Base-by-base conservation (phyloP, 2,329 filamentous ascomycete species). In the Emmonsiellopsis sp. region DNA sequence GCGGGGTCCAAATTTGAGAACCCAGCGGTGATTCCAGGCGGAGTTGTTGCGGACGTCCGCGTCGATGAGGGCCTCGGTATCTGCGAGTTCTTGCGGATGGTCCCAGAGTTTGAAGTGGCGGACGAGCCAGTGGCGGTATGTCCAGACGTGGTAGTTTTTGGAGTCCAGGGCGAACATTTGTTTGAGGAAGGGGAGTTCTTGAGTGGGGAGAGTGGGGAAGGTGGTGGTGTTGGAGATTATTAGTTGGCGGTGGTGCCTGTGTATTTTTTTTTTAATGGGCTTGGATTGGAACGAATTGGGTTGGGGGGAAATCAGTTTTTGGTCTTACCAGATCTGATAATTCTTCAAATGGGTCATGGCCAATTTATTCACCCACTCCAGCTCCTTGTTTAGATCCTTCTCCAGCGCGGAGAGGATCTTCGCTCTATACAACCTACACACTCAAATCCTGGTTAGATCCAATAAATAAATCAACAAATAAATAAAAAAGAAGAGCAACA, bases 131-230 rank as follows among this genome's bases (percentile, higher is more conserved):
- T 95, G 89, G 55, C 93, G 80, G 74, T 97, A 98, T 53, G 85
- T 89, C 93, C 93, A 98, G 47, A 97, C 93, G 68, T 98, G 93
- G 69, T 98, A 97, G 75, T 98, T 98, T 74, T 98, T 98, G 49
- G 86, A 82, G 68, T 98, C 93, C 62, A 87, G 79, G 41, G 79
- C 80, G 52, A 98, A 84, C 81, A 98, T 97, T 46, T 78, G 72
- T 55, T 78, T 79, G 55, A 96, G 80, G 68, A 97, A 97, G 11
- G 77, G 77, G 16, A 79, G 76, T 72, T 98, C 93, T 3, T 80
- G 81, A 3, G 76, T 68, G 9, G 81, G 82, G 51, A 89, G 78
- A 15, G 67, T 75, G 11, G 81, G 73, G 54, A 77, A 77, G 61
- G 76, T 59, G 7, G 57, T 53, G 52, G 57, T 57, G 54, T 66